Percentiles rank a stretch among this genome's conserved stretches.
These are phyloP conservation scores for Metschnikowia corniflorae DNA, from an alignment of 805 yeast species.

Conservation along the genomic window DNA sequence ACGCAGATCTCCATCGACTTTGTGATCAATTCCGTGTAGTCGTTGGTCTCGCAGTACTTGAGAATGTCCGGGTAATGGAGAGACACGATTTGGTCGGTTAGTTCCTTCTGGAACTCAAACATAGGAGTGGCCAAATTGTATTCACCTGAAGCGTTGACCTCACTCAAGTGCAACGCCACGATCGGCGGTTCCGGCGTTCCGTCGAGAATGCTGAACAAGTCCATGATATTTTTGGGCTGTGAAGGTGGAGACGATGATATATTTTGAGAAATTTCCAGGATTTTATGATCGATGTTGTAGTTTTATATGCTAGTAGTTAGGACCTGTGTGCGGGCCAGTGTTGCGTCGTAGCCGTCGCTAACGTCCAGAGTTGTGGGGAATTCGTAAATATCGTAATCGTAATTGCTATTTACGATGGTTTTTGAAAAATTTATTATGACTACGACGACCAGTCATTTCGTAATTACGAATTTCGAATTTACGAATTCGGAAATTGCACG, in stretches of 20 bases:
- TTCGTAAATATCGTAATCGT: too few relatives aligned
- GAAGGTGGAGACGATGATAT: too few relatives aligned
- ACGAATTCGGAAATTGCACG: too few relatives aligned
- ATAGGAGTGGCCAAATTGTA: conserved; percentile 79
- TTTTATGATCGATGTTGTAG: too few relatives aligned
- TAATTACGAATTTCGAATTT: too few relatives aligned
- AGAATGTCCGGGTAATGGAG: conserved; percentile 88
- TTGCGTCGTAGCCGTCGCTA: too few relatives aligned
- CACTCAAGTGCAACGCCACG: conserved; percentile 51
- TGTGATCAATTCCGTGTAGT: conserved; percentile 50
- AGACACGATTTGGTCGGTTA: conserved; percentile 88
- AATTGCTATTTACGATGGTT: too few relatives aligned
- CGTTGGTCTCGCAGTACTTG: conserved; percentile 70
- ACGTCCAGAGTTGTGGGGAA: too few relatives aligned
- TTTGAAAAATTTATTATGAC: too few relatives aligned
- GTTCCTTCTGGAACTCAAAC: conserved; percentile 80
- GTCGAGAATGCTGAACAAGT: conserved; percentile 69
- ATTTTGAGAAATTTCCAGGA: not conserved
- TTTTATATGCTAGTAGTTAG: not conserved
- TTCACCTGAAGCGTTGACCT: conserved; percentile 50
- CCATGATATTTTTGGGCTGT: too few relatives aligned
- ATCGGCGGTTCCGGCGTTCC: conserved; percentile 83
- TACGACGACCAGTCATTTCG: too few relatives aligned
- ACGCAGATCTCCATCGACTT: conserved; percentile 75
- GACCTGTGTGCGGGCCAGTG: too few relatives aligned